Conservation (phyloP, 75 land plant species). For the Azolla pinnata region DNA sequence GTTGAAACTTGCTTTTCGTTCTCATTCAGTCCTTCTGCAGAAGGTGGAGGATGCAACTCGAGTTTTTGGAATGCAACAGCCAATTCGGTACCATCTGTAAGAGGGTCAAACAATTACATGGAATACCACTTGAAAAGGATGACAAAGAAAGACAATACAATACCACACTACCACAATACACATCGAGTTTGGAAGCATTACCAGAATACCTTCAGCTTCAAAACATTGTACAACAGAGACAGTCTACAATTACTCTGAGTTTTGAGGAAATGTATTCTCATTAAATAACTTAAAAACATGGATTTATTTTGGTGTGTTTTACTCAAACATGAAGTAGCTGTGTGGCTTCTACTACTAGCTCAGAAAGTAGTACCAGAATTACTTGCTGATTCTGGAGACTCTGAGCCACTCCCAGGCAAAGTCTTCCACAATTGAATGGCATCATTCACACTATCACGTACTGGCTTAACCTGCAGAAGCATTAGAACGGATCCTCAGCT, state of each 20-base stretch:
- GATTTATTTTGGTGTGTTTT: no score
- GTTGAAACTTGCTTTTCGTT: no score
- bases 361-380: slow-evolving; percentile 14
- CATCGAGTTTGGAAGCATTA: no score
- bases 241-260: no score
- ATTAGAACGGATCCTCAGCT: neutral
- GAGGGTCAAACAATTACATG: no score
- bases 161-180: no score
- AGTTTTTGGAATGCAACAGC: slow-evolving; percentile 15
- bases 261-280: no score
- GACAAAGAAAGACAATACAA: no score
- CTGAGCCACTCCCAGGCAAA: slow-evolving; percentile 42
- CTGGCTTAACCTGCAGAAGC: slow-evolving; percentile 78
- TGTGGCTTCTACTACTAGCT: neutral
- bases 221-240: no score
- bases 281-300: no score
- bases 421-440: slow-evolving; percentile 84
- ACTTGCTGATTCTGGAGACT: slow-evolving; percentile 20
- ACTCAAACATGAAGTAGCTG: neutral
- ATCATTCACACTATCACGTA: slow-evolving; percentile 77
- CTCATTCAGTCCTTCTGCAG: slow-evolving; percentile 13
- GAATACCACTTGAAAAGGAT: no score
- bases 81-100: slow-evolving; percentile 24
- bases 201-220: no score
- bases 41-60: slow-evolving; percentile 12